phyloP scores from a whole-genome alignment of 345 rosid genomes.

The Lumnitzera littorea region DNA sequence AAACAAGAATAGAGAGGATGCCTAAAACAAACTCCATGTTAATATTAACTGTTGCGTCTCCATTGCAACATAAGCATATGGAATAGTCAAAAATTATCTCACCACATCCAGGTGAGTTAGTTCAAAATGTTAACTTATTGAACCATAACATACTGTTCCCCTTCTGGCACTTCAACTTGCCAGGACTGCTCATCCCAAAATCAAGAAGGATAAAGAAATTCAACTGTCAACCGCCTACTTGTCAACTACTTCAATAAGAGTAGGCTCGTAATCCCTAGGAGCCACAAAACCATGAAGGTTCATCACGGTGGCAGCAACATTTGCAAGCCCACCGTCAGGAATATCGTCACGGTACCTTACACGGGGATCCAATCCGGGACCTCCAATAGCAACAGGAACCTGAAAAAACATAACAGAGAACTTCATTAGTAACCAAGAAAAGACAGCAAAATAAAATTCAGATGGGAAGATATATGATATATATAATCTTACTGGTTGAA shows the following conservation, averaged over 20 bases:
- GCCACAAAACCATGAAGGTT: conserved; percentile 90
- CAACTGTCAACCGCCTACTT: conserved; percentile 7
- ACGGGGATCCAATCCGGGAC: conserved; percentile 63
- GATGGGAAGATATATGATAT: too few relatives aligned
- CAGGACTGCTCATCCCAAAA: neutral
- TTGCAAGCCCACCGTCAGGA: conserved; percentile 67
- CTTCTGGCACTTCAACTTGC: neutral
- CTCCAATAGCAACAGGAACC: conserved; percentile 98
- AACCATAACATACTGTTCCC: too few relatives aligned
- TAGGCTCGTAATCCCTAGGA: conserved; percentile 75
- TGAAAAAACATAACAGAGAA: conserved; percentile 3
- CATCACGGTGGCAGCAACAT: conserved; percentile 94
- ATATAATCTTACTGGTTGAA: conserved; percentile 61
- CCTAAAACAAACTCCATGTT: too few relatives aligned
- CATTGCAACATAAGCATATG: too few relatives aligned
- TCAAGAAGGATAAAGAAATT: too few relatives aligned
- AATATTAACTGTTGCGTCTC: too few relatives aligned
- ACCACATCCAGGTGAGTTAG: neutral
- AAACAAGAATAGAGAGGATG: too few relatives aligned
- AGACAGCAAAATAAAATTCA: neutral
- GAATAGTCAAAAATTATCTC: neutral
- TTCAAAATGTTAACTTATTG: too few relatives aligned
- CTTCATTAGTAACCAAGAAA: too few relatives aligned
- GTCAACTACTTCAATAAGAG: conserved; percentile 71
- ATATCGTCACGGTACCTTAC: conserved; percentile 68